Evolutionary conservation across 2,329 filamentous ascomycete genomes (phyloP).

Genomic region (Ophiostoma angusticollis): DNA sequence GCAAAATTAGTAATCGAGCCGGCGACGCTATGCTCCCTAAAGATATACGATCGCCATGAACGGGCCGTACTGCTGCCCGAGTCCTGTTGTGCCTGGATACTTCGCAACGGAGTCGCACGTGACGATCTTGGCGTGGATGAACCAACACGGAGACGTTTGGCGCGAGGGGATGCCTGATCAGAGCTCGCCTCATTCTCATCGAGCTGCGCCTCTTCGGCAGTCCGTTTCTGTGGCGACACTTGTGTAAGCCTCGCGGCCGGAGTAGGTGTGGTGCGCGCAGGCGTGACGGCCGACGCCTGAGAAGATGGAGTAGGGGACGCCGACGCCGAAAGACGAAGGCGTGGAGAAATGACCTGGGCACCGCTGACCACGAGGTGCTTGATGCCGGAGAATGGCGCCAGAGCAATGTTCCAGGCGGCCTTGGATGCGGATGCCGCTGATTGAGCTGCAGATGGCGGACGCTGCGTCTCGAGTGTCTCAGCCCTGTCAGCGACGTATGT

Average conservation of each 20-base stretch:
- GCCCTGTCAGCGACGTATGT: too few species aligned
- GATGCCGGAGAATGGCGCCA: slow-evolving; percentile 21
- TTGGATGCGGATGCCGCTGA: slow-evolving; percentile 7
- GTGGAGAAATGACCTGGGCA: slow-evolving; percentile 20
- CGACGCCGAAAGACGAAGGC: background rate
- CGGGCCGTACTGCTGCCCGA: slow-evolving; percentile 1
- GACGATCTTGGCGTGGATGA: too few species aligned
- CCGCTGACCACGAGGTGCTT: slow-evolving; percentile 21
- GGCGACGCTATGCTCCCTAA: slow-evolving; percentile 11
- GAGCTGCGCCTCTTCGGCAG: background rate
- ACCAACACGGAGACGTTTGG: background rate
- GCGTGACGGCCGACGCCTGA: background rate
- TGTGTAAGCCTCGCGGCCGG: background rate
- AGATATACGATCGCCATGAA: slow-evolving; percentile 9
- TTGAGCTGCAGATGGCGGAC: background rate
- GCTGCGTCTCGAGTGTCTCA: too few species aligned
- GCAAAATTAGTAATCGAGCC: slow-evolving; percentile 10
- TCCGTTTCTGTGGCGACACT: slow-evolving; percentile 2
- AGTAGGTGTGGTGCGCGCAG: background rate
- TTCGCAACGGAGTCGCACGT: background rate
- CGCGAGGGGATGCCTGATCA: background rate
- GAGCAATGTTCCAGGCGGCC: slow-evolving; percentile 17
- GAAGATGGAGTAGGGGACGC: background rate
- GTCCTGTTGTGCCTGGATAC: background rate
- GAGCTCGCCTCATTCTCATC: background rate